Evolutionary conservation across 2,329 filamentous ascomycete species (phyloP).

Genomic region (Xylariaceae sp.): DNA sequence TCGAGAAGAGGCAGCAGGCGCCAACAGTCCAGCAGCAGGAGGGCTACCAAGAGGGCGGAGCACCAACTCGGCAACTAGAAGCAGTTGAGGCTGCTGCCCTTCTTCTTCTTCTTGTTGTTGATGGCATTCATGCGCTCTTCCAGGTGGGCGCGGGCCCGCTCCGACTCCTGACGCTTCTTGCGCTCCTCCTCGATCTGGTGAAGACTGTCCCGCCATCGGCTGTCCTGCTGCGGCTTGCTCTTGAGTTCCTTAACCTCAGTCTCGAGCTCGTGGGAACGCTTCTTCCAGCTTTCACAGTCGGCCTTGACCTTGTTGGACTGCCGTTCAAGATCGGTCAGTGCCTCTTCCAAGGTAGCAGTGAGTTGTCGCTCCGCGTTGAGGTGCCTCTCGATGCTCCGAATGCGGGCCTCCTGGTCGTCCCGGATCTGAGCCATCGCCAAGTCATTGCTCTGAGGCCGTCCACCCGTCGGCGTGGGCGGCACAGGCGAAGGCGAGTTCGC

Average conservation of each 20-base stretch:
- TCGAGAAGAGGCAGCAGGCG: conserved; percentile 4
- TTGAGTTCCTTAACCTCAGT: conserved; percentile 60
- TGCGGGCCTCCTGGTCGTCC: conserved; percentile 91
- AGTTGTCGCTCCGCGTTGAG: conserved; percentile 93
- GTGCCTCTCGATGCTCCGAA: conserved; percentile 94
- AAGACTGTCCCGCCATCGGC: conserved; percentile 54
- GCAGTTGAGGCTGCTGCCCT: conserved; percentile 90
- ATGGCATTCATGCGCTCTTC: conserved; percentile 93
- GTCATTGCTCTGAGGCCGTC: conserved; percentile 76
- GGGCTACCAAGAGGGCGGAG: conserved; percentile 3
- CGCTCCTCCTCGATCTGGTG: conserved; percentile 95
- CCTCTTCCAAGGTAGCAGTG: conserved; percentile 90
- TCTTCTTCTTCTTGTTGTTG: conserved; percentile 92
- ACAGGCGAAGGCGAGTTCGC: conserved; percentile 35
- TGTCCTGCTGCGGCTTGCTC: conserved; percentile 46
- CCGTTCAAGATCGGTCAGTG: conserved; percentile 84
- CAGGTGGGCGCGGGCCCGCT: conserved; percentile 78
- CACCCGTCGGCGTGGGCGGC: conserved; percentile 47
- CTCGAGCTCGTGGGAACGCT: conserved; percentile 72
- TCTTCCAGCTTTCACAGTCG: conserved; percentile 85
- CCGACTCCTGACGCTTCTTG: conserved; percentile 82
- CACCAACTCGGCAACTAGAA: conserved; percentile 55
- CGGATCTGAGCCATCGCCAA: conserved; percentile 68
- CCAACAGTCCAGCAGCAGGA: conserved; percentile 10
- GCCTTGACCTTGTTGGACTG: conserved; percentile 87